These are phyloP conservation scores for Prunus mume DNA, from an alignment of 306 rosid genomes.

Conservation along the genomic window DNA sequence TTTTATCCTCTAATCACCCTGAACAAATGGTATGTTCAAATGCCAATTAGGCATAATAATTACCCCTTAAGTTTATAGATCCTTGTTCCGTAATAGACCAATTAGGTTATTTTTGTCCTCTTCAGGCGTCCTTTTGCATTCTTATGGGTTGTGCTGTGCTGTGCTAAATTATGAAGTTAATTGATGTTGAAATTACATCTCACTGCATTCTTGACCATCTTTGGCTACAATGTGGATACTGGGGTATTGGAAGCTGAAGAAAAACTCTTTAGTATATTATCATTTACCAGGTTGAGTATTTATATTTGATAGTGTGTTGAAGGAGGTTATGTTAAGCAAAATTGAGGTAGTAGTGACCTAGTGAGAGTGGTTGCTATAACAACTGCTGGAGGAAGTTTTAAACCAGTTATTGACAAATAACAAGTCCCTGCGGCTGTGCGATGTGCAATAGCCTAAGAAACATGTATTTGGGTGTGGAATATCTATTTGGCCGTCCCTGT, in stretches of 20 bases:
- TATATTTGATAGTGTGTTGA: slow-evolving; percentile 6
- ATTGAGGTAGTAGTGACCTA: neutral
- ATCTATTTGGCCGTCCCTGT: neutral
- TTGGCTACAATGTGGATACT: neutral
- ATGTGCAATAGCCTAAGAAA: neutral
- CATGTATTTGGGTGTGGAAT: slow-evolving; percentile 1
- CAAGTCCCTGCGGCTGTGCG: neutral
- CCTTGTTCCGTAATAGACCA: neutral
- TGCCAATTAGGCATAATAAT: neutral
- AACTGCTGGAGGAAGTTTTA: neutral
- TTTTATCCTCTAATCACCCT: slow-evolving; percentile 59
- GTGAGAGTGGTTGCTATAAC: neutral
- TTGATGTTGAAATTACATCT: slow-evolving; percentile 17
- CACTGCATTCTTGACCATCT: neutral
- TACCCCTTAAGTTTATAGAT: slow-evolving; percentile 7
- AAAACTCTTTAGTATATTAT: neutral
- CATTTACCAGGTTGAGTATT: neutral
- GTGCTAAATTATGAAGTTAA: slow-evolving; percentile 18
- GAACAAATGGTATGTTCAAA: slow-evolving; percentile 65
- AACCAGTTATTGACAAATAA: neutral
- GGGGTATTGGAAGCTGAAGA: neutral
- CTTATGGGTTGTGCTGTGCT: neutral
- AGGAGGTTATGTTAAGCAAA: neutral
- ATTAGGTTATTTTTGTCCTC: neutral
- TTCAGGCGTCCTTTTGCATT: neutral